A percentile compares a stretch with the other conserved stretches of the same genome.
Evolutionary conservation across 2,329 filamentous ascomycete species (phyloP).

Genomic region (Fusarium sp.): DNA sequence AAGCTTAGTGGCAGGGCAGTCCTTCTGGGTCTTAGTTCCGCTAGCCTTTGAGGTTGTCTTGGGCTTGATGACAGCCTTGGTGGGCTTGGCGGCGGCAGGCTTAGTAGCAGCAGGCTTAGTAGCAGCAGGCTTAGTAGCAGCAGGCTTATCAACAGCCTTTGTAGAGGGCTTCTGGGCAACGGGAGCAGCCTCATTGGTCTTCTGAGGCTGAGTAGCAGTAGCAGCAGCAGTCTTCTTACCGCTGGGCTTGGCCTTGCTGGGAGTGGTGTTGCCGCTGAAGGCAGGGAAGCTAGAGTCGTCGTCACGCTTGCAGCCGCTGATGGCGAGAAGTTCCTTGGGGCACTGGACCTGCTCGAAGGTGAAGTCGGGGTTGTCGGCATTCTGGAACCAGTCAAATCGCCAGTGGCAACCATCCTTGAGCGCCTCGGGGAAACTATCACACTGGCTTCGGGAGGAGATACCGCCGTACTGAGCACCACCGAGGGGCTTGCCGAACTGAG

Average conservation of each 20-base stretch:
- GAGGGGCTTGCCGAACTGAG: slow-evolving; percentile 57
- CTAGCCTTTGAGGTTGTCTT: slow-evolving; percentile 25
- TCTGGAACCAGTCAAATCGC: slow-evolving; percentile 74
- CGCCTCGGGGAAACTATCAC: slow-evolving; percentile 63
- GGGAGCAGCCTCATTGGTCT: slow-evolving; percentile 25
- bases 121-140: slow-evolving; percentile 9
- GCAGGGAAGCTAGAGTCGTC: slow-evolving; percentile 50
- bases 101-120: slow-evolving; percentile 8
- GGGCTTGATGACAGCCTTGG: slow-evolving; percentile 13
- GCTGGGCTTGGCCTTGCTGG: slow-evolving; percentile 21
- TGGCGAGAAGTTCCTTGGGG: slow-evolving; percentile 60
- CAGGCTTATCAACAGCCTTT: slow-evolving; percentile 13
- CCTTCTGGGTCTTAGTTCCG: slow-evolving; percentile 28
- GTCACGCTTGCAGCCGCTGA: slow-evolving; percentile 53
- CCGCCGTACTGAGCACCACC: slow-evolving; percentile 71
- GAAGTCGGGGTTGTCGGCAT: slow-evolving; percentile 68
- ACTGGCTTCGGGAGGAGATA: slow-evolving; percentile 62
- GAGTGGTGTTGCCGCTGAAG: slow-evolving; percentile 31
- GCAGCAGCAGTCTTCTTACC: slow-evolving; percentile 11
- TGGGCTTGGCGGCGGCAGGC: slow-evolving; percentile 19
- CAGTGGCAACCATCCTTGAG: slow-evolving; percentile 71
- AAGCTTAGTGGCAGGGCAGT: slow-evolving; percentile 33
- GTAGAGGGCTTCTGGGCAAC: slow-evolving; percentile 30
- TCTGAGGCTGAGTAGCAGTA: slow-evolving; percentile 18
- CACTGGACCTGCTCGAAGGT: slow-evolving; percentile 68